A percentile compares a stretch with the other conserved stretches of the same genome.
phyloP scores from a whole-genome alignment of 352 stramenopile species.

The Globisporangium cylindrosporum region DNA sequence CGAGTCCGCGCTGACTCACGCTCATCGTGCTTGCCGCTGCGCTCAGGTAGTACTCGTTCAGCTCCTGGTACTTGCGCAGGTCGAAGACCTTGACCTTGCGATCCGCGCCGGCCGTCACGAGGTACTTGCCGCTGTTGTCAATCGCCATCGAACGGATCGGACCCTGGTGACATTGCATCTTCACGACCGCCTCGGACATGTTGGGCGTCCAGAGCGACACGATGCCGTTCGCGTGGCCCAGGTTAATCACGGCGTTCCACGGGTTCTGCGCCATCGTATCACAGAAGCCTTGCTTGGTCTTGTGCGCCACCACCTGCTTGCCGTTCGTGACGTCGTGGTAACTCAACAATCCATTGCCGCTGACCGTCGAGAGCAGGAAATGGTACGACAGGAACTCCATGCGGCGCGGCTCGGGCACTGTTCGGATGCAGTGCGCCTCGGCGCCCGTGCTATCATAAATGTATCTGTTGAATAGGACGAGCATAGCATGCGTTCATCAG shows the following conservation, averaged over 20 bases:
- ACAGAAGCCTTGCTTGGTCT: conserved; percentile 92
- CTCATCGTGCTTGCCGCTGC: conserved; percentile 89
- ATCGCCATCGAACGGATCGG: conserved; percentile 91
- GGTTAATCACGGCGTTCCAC: conserved; percentile 95
- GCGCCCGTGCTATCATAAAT: conserved; percentile 98
- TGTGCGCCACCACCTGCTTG: conserved; percentile 89
- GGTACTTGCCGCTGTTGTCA: conserved; percentile 92
- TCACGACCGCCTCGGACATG: conserved; percentile 92
- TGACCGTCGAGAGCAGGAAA: conserved; percentile 97
- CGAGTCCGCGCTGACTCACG: conserved; percentile 94
- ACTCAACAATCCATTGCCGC: conserved; percentile 86
- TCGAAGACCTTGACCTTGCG: conserved; percentile 97
- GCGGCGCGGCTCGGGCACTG: conserved; percentile 88
- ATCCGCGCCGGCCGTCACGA: conserved; percentile 95
- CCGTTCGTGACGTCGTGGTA: conserved; percentile 98
- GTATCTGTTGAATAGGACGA: conserved; percentile 25
- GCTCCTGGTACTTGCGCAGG: conserved; percentile 94
- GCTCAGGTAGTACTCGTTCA: conserved; percentile 93
- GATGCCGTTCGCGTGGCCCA: conserved; percentile 96
- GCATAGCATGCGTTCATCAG: not conserved
- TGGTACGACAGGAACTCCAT: conserved; percentile 99
- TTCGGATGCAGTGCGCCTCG: conserved; percentile 95
- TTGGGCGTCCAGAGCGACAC: conserved; percentile 98
- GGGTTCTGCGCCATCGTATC: conserved; percentile 94
- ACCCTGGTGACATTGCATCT: conserved; percentile 97